Evolutionary conservation across 257 asterid species (phyloP), one percentile per base, ranked within the genome.

Genomic region (Verbena officinalis): DNA sequence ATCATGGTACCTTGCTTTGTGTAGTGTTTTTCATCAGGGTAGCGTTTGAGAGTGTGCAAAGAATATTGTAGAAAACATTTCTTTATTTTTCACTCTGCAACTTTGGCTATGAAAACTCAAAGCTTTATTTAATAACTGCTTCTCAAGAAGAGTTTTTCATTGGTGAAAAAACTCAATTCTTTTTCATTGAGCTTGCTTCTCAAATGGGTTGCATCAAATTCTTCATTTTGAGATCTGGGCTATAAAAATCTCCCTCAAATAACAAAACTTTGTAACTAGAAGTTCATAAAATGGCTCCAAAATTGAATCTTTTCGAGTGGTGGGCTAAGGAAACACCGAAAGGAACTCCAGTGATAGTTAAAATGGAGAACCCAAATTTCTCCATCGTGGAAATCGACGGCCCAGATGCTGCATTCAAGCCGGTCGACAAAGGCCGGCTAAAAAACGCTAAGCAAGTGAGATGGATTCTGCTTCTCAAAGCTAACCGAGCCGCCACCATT

Each of bases 251-350:
- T 70, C 49, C 58, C 45, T 48, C n/a, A 51, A 59, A 16, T 24
- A 48, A 45, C 36, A 14, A 27, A 56, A 64, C 48, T 53, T 65
- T 14, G 21, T 48, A 36, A 5, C 60, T 55, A 44, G 23, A 46
- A 46, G n/a, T n/a, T n/a, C n/a, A n/a, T n/a, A 63, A 67, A 74
- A 87, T 87, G 95, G 88, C 83, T 80, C 90, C 85, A 79, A 83
- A 68, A 79, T 71, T 79, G 77, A 40, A 69, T 73, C 75, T 77
- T 81, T 78, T 73, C 34, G 70, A 76, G 13, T 81, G 87, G 82
- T 59, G 90, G 86, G 80, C 69, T 9, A 75, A 55, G 67, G 84
- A 77, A 2, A 46, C 75, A 23, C 55, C 73, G 3, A 67, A 67
- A 52, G 87, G 82, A 15, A 79, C 85, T 7, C 95, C 88, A 42